Base-by-base conservation (phyloP, 2,329 filamentous ascomycete species). In the Cytospora schulzeri region DNA sequence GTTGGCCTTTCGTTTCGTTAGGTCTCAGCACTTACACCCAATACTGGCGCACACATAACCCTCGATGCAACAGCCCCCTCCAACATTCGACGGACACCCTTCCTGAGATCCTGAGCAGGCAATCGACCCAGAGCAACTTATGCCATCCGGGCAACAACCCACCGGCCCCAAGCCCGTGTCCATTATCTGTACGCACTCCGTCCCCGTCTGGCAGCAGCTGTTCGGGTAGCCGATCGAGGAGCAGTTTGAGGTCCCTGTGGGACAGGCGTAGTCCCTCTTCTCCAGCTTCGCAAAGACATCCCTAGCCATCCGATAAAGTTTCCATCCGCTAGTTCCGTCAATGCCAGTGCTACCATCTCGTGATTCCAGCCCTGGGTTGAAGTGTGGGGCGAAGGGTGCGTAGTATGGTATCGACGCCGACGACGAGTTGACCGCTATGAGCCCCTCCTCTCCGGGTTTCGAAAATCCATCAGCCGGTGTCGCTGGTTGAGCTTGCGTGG, bases 41-140 rank as follows among this genome's bases (percentile, higher is more conserved):
- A 88, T 78, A 22, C 88, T 88, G 64, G 85, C 80, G 70, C 91
- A 94, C 1, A 84, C 80, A 71, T 86, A 93, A 5, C 89, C 90
- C 0, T 87, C 80, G 14, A 93, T 86, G 73, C 91, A 94, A 72
- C 91, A 94, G 2, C 91, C 91, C 17, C 90, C 91, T 3, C 90
- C 91, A 0, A 88, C 74, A 38, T 83, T 82, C 9, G 85, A 80
- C 0, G 87, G 80, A 72, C 91, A 94, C 57, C 85, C 84, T 14
- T 90, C 87, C 50, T 84, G 88, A 4, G 79, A 77, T 2, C 81
- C 80, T 68, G 91, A 93, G n/a, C 73, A 73, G 0, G 82, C 84
- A 7, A 93, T 86, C 1, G 78, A 77, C 12, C 89, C 88, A 4
- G 82, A 83, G 73, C 91, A 94, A 7, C 75, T 83, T 52, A 80